These are phyloP conservation scores for Psilocybe cubensis DNA, from an alignment of 768 basidiomycete genomes.

Conservation along the genomic window DNA sequence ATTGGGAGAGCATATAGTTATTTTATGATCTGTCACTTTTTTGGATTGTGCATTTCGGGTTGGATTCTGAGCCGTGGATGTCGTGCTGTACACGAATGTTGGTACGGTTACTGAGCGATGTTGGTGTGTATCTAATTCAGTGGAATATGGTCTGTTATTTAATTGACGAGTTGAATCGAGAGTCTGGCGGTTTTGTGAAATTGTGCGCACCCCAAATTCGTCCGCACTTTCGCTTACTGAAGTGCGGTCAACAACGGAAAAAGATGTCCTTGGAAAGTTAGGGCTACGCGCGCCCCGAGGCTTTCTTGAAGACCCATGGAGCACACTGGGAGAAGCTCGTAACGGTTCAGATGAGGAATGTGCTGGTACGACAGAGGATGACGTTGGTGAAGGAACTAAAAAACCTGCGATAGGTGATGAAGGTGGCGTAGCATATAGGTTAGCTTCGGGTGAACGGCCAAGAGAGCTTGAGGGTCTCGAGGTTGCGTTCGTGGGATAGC, in stretches of 20 bases:
- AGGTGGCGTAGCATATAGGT: background rate
- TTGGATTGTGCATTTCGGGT: constrained; percentile 1
- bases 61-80: background rate
- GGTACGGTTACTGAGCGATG: background rate
- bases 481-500: background rate
- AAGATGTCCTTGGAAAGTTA: background rate
- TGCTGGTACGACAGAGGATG: background rate
- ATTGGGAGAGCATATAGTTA: background rate
- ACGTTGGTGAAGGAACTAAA: background rate
- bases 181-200: background rate
- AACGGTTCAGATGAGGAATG: background rate
- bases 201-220: background rate
- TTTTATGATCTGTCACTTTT: background rate
- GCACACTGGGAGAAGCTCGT: background rate
- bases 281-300: constrained; percentile 6
- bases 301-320: background rate
- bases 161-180: background rate
- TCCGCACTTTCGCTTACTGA: background rate
- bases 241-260: background rate
- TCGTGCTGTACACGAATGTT: background rate
- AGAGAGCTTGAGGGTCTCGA: background rate
- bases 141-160: background rate
- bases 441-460: background rate
- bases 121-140: background rate
- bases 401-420: background rate